Percentiles rank a stretch among this genome's conserved stretches.
Evolutionary conservation across 2,329 filamentous ascomycete genomes (phyloP).

Genomic region (Penicillium sp.): DNA sequence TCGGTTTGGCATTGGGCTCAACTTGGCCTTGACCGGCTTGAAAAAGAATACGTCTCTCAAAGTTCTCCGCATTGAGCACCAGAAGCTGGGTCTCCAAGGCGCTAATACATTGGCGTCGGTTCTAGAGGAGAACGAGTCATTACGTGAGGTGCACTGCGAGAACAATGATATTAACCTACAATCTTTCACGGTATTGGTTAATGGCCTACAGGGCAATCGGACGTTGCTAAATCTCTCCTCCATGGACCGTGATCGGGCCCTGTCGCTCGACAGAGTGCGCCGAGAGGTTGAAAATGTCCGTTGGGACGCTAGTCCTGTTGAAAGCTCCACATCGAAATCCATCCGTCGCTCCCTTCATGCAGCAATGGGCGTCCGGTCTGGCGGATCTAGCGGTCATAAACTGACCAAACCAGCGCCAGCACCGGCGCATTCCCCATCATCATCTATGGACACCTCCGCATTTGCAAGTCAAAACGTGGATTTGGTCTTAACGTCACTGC

Average conservation of each 20-base stretch:
- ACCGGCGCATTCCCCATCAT: constrained; percentile 19
- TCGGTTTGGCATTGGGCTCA: constrained; percentile 67
- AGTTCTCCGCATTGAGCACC: constrained; percentile 65
- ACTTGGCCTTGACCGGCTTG: constrained; percentile 64
- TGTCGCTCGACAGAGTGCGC: constrained; percentile 61
- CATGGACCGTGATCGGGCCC: constrained; percentile 62
- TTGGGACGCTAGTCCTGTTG: constrained; percentile 38
- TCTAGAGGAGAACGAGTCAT: constrained; percentile 61
- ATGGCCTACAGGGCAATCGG: constrained; percentile 66
- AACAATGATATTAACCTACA: constrained; percentile 72
- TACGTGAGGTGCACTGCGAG: constrained; percentile 68
- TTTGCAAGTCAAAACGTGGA: constrained; percentile 42
- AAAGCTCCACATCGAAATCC: constrained; percentile 37
- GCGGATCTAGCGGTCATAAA: constrained; percentile 27
- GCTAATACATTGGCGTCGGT: constrained; percentile 70
- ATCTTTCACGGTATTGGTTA: constrained; percentile 68
- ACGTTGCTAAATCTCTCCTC: constrained; percentile 62
- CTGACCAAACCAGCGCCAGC: constrained; percentile 32
- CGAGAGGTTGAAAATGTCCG: constrained; percentile 56
- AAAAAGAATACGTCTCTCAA: constrained; percentile 64
- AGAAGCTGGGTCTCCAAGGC: constrained; percentile 68
- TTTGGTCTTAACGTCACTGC: constrained; percentile 42
- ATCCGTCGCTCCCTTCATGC: constrained; percentile 47
- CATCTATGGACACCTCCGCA: constrained; percentile 22
- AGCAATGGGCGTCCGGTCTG: constrained; percentile 36